Evolutionary conservation across 2,329 filamentous ascomycete species (phyloP), one percentile per base, ranked within the genome.

Genomic region (Cladosporium sp.): DNA sequence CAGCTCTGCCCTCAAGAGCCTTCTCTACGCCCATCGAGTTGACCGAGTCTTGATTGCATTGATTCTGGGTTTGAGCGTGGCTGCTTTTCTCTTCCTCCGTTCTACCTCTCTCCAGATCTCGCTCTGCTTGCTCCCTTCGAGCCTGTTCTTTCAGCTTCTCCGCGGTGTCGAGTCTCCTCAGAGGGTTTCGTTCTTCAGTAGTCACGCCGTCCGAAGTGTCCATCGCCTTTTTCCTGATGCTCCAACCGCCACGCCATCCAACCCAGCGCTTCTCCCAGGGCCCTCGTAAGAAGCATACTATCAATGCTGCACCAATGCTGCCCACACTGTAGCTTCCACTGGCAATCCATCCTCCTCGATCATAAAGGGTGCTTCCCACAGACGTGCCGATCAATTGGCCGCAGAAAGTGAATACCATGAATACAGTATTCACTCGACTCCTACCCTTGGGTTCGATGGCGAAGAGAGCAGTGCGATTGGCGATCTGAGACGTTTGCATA

Each of bases 371-470:
- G 54, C 78, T 80, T 0, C 78, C 78, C 0, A 68, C 72, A 8
- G 71, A 67, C 2, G 75, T 78, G 0, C 87, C 87, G 2, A 83
- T 83, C 40, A 93, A 61, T 70, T 93, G 88, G 0, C 88, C 88
- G 22, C 78, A 81, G 60, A 92, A 92, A 0, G 80, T 82, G 7
- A 78, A 76, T 0, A 90, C 76, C 88, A 92, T 93, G 61, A 89
- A 93, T 1, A 83, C 85, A 0, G 87, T 90, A 62, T 93, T 93
- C 19, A 92, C 78, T 3, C 88, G 70, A 67, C 90, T 93, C 4
- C 85, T 71, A 0, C 83, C 83, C 53, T 80, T 83, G 0, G 86
- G 82, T 47, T 85, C 84, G 18, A 92, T 81, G 1, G 72, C 69
- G 58, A 88, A 91, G 16, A 93, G 86, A 3, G 80, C 76, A 0